Evolutionary conservation across 345 rosid species (phyloP), one percentile per base, ranked within the genome.

Genomic region (Alliaria petiolata): DNA sequence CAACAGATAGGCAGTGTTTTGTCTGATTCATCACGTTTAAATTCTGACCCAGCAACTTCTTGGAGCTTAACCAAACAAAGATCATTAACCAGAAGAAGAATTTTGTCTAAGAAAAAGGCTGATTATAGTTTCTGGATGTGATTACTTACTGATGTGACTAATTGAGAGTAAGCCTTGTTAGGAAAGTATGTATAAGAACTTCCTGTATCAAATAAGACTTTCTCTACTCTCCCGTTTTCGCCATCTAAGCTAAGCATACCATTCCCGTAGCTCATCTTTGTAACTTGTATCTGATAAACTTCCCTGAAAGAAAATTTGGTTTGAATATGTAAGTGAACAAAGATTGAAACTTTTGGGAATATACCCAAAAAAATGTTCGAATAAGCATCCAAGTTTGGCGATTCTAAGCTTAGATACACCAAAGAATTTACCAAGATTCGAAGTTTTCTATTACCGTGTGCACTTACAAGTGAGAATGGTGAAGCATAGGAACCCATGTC

Each of bases 161-260:
- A 67, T 55, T 83, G 84, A 26, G 83, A 71, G 74, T 93, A 93
- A 28, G 89, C 82, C 74, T 86, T 79, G 67, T 80, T 85, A 44
- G 97, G 79, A 61, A 93, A 85, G 83, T 93, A 90, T 10, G 96
- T 87, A 72, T 90, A 93, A 60, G 98, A 93, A 74, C 98, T 93
- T 62, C 98, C 98, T 53, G 83, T 90, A 63, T 90, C 97, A 73
- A 90, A 89, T 65, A 87, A 66, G 36, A 86, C 80, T 45, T 76
- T 69, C 71, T 81, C 83, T 34, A 61, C 58, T 70, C 80, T 80
- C 50, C 81, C 78, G 17, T 64, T 77, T 62, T 35, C 62, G 3
- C 71, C 80, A 2, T 85, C 91, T 65, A 87, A 78, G 76, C 82
- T 82, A 61, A n/a, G n/a, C n/a, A 90, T 75, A 69, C 62, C 71